Evolutionary conservation across 192 early-diverging fungal species (phyloP).

Genomic region (Ramicandelaber brevisporus): DNA sequence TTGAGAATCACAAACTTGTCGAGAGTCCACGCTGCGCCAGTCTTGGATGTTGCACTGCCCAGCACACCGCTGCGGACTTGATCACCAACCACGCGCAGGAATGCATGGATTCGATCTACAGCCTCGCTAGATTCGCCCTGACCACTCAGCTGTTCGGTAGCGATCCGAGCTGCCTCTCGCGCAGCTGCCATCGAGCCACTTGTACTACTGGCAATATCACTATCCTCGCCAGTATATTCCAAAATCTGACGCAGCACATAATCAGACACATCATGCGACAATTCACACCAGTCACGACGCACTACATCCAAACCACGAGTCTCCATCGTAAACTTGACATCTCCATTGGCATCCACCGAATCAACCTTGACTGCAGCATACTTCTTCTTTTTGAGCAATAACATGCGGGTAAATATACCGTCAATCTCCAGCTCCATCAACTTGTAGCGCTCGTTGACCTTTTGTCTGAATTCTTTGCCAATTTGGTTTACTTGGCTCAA

Average conservation of each 20-base stretch:
- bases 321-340: constrained; percentile 24
- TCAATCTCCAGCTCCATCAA: constrained; percentile 94
- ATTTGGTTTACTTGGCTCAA: constrained; percentile 49
- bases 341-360: constrained; percentile 24
- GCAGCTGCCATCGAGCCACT: no score
- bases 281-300: constrained; percentile 88
- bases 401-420: constrained; percentile 66
- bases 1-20: constrained; percentile 86
- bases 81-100: constrained; percentile 36
- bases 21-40: no score
- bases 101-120: constrained; percentile 50
- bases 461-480: constrained; percentile 53
- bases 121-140: constrained; percentile 36
- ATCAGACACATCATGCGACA: constrained; percentile 70
- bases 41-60: no score
- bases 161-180: no score
- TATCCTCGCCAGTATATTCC: constrained; percentile 3
- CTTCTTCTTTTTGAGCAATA: constrained; percentile 94
- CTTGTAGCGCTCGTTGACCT: constrained; percentile 79
- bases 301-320: constrained; percentile 92
- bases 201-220: no score
- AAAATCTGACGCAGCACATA: constrained; percentile 40
- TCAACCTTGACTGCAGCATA: constrained; percentile 65
- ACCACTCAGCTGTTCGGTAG: no score
- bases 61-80: constrained; percentile 41